A percentile compares a stretch with the other conserved stretches of the same genome.
Evolutionary conservation across 495 filamentous ascomycete genomes (phyloP).

Genomic region (Aspergillus biplanus): DNA sequence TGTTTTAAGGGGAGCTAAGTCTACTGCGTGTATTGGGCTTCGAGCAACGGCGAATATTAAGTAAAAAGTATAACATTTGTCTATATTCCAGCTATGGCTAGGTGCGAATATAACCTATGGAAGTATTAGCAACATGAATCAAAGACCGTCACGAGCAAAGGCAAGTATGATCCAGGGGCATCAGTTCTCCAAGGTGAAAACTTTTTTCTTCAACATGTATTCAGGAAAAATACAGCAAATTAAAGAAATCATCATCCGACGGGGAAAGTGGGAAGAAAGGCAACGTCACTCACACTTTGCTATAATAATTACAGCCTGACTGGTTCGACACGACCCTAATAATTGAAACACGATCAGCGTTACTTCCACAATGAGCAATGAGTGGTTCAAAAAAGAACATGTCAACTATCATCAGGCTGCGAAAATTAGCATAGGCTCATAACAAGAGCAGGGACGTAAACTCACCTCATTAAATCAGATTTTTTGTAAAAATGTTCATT

Average conservation of each 20-base stretch:
- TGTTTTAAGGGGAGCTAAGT: background rate
- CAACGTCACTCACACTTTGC: constrained; percentile 33
- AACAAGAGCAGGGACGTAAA: constrained; percentile 8
- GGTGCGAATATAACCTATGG: background rate
- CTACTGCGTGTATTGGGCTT: constrained; percentile 4
- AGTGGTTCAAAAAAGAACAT: constrained; percentile 34
- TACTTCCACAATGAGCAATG: constrained; percentile 32
- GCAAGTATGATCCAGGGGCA: constrained; percentile 28
- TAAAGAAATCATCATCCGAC: constrained; percentile 69
- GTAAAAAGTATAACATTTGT: constrained; percentile 9
- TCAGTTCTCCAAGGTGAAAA: constrained; percentile 98
- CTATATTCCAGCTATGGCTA: background rate
- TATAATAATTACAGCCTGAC: background rate
- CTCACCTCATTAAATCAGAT: constrained; percentile 99
- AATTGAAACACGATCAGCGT: constrained; percentile 33
- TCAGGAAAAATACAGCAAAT: constrained; percentile 81
- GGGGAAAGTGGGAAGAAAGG: constrained; percentile 8
- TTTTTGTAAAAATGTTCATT: constrained; percentile 86
- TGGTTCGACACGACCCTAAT: constrained; percentile 29
- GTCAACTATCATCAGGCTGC: constrained; percentile 53
- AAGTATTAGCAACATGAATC: constrained; percentile 25
- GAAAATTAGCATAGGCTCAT: constrained; percentile 43
- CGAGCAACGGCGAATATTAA: background rate
- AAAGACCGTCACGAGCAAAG: constrained; percentile 12
- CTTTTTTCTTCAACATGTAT: constrained; percentile 71